Base-by-base conservation (phyloP, 768 basidiomycete species). In the Amanita polypyramis region DNA sequence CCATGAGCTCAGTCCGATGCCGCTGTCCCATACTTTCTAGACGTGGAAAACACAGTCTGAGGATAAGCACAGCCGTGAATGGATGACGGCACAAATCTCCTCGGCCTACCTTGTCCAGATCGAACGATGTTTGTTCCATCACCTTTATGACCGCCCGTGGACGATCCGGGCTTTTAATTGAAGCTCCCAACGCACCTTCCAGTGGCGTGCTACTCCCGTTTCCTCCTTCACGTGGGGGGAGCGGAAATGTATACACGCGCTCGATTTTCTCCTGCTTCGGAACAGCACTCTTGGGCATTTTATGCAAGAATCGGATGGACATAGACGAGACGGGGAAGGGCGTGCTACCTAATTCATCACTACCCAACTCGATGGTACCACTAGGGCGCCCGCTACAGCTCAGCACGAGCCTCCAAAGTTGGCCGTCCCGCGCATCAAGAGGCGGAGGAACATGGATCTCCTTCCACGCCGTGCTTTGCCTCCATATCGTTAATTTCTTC, bases 21-120 rank as follows among this genome's bases (percentile, higher is more conserved):
- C 93, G 36, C 91, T 93, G 60, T 95, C 92, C 93, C 93, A 96
- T 46, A 95, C 76, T 90, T 95, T 95, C 93, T 95, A 67, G 29
- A 61, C 59, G 34, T 54, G 60, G 65, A 53, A n/a, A n/a, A n/a
- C n/a, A 57, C 54, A 55, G 39, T 53, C 47, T 37, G 23, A 43
- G 43, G 49, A 8, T 34, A 43, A 19, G 29, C 40, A 32, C 6
- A 15, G 23, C n/a, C n/a, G n/a, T n/a, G n/a, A n/a, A n/a, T n/a
- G n/a, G n/a, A n/a, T n/a, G n/a, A 30, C 20, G 2, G 27, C 21
- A 5, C 21, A 21, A 14, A 23, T 10, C 19, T 27, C 14, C 27
- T n/a, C 6, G 37, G 51, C 72, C 59, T 14, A 48, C 93, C 79
- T 96, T 95, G 70, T 96, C 93, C 3, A 95, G 70, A 58, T 94